Percentiles rank a stretch among this genome's conserved stretches.
These are phyloP conservation scores for Trichomonas tenax DNA, from an alignment of 208 protist species.

Conservation along the genomic window DNA sequence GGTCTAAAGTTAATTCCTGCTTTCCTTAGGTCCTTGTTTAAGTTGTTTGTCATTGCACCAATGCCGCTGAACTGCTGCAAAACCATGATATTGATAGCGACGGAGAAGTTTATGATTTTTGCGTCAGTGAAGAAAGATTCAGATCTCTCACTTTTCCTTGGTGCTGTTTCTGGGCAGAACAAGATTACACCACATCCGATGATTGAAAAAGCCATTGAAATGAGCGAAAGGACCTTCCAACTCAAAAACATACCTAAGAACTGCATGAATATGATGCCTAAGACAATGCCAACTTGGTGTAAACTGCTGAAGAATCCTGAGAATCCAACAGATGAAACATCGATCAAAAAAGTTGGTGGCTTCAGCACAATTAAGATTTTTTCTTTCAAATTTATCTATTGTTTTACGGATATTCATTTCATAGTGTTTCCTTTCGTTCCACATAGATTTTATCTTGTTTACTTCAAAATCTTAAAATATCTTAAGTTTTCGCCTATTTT, in stretches of 20 bases:
- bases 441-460: too few species aligned
- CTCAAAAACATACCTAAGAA: not conserved
- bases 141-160: not conserved
- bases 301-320: not conserved
- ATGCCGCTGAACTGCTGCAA: not conserved
- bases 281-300: not conserved
- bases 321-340: not conserved
- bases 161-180: not conserved
- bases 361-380: too few species aligned
- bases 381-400: too few species aligned
- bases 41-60: not conserved
- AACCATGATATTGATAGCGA: not conserved
- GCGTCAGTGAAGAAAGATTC: not conserved
- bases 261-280: not conserved
- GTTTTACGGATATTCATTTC: too few species aligned
- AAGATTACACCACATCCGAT: not conserved
- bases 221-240: not conserved
- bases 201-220: not conserved
- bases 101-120: not conserved
- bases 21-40: not conserved
- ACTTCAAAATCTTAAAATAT: too few species aligned
- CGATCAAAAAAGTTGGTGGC: not conserved
- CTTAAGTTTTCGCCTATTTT: too few species aligned
- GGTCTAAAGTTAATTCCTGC: not conserved
- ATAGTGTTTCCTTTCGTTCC: too few species aligned